A percentile compares a stretch with the other conserved stretches of the same genome.
phyloP scores from a whole-genome alignment of 2,329 filamentous ascomycete species.

The Fusarium virguliforme region DNA sequence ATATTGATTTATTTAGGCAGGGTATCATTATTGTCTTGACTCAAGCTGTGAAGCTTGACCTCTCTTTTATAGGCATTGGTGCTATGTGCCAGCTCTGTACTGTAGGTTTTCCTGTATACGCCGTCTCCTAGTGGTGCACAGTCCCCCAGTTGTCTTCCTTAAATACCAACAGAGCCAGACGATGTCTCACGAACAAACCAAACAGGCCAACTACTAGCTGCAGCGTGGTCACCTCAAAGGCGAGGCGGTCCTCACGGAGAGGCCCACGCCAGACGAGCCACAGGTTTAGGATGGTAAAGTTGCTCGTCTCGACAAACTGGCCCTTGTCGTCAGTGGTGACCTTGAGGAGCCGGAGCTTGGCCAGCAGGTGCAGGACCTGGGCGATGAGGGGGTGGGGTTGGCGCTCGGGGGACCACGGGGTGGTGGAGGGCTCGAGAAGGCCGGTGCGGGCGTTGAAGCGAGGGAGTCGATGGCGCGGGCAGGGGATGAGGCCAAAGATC shows the following conservation, averaged over 20 bases:
- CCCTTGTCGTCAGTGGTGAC: conserved; percentile 79
- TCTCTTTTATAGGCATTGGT: conserved; percentile 9
- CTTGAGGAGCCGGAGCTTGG: conserved; percentile 77
- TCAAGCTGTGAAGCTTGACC: not conserved
- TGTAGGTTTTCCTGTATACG: not conserved
- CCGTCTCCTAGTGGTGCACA: conserved; percentile 39
- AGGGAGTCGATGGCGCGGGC: conserved; percentile 92
- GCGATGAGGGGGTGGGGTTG: conserved; percentile 79
- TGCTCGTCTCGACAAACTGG: conserved; percentile 83
- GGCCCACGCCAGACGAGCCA: conserved; percentile 98
- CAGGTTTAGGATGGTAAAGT: conserved; percentile 94
- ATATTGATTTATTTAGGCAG: not conserved
- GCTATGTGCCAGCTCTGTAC: not conserved
- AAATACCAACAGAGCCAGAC: conserved; percentile 89
- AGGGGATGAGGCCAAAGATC: conserved; percentile 90
- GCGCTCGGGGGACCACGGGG: conserved; percentile 77
- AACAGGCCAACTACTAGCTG: conserved; percentile 84
- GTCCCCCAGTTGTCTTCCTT: conserved; percentile 84
- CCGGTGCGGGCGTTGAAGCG: conserved; percentile 89
- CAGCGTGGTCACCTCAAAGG: conserved; percentile 83
- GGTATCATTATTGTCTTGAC: conserved; percentile 36
- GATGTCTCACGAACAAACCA: conserved; percentile 88
- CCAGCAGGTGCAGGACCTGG: conserved; percentile 77
- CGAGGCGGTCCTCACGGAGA: conserved; percentile 87
- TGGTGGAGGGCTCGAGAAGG: conserved; percentile 88